A percentile compares a stretch with the other conserved stretches of the same genome.
Evolutionary conservation across 2,329 filamentous ascomycete species (phyloP).

Genomic region (Arthroderma sp.): DNA sequence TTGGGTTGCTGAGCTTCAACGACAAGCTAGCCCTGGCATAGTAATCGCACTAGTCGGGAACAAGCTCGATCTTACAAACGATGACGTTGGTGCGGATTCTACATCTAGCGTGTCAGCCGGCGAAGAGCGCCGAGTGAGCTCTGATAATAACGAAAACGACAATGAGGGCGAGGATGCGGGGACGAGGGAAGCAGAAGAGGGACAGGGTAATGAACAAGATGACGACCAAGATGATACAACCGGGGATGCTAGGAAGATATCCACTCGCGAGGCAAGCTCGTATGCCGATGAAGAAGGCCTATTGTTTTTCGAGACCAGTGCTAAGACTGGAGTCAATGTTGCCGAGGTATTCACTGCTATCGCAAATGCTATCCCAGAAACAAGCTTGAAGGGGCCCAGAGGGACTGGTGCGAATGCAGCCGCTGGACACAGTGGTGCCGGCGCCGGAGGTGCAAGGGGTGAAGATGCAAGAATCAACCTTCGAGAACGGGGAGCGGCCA

Average conservation of each 20-base stretch:
- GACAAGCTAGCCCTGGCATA: constrained; percentile 99
- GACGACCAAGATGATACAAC: constrained; percentile 39
- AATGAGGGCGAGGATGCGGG: constrained; percentile 19
- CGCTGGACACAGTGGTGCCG: constrained; percentile 46
- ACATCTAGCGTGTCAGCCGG: not conserved
- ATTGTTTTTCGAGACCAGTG: constrained; percentile 95
- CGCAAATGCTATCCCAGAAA: constrained; percentile 94
- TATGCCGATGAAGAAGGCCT: constrained; percentile 93
- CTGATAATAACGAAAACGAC: constrained; percentile 53
- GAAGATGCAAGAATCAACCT: constrained; percentile 64
- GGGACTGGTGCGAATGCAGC: constrained; percentile 46
- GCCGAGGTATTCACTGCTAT: constrained; percentile 95
- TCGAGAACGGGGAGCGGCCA: constrained; percentile 55
- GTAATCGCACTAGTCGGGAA: constrained; percentile 97
- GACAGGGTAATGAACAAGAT: constrained; percentile 35
- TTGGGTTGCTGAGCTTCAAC: constrained; percentile 97
- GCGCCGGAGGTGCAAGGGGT: constrained; percentile 27
- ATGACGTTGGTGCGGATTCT: constrained; percentile 37
- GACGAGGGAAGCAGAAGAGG: constrained; percentile 18
- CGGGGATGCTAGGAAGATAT: constrained; percentile 72
- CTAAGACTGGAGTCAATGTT: constrained; percentile 91
- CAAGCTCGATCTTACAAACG: constrained; percentile 89
- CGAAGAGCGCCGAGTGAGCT: constrained; percentile 36
- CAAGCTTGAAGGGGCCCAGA: constrained; percentile 77
- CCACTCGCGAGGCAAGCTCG: constrained; percentile 76